phyloP scores from a whole-genome alignment of 345 rosid genomes.

The Rhodamnia argentea region DNA sequence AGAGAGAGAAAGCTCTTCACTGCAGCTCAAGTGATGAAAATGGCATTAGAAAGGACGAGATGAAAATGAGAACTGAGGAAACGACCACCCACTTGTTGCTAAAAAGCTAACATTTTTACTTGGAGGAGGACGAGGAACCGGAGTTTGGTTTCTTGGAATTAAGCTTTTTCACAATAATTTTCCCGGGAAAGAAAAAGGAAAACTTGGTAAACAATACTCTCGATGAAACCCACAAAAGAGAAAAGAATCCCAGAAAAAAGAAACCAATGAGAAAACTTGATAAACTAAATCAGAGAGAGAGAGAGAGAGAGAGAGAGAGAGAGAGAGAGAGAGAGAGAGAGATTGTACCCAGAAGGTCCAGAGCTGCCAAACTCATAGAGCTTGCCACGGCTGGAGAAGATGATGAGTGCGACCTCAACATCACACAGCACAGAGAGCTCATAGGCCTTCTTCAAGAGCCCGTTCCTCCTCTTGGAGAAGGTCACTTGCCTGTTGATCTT shows the following conservation, averaged over 20 bases:
- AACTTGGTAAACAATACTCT: neutral
- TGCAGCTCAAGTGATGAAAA: neutral
- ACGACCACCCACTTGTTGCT: neutral
- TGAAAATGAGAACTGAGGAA: neutral
- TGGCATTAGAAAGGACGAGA: neutral
- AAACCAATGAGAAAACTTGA: neutral
- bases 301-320: neutral
- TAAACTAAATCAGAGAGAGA: neutral
- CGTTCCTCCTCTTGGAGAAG: slow-evolving; percentile 74
- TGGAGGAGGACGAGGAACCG: too few species aligned
- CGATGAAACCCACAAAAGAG: neutral
- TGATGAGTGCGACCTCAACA: slow-evolving; percentile 74
- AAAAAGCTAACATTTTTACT: neutral
- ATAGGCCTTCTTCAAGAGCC: slow-evolving; percentile 72
- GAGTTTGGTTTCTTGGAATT: too few species aligned
- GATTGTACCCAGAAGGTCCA: slow-evolving; percentile 10
- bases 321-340: neutral
- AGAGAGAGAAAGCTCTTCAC: neutral
- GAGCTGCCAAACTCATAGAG: slow-evolving; percentile 70
- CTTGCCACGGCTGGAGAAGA: slow-evolving; percentile 89
- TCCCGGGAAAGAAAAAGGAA: neutral
- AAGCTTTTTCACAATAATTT: neutral
- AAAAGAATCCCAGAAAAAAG: neutral
- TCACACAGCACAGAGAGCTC: slow-evolving; percentile 84
- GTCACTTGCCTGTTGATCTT: slow-evolving; percentile 84